These are phyloP conservation scores for Saccharomycopsis javanensis DNA, from an alignment of 805 yeast genomes.

Conservation along the genomic window DNA sequence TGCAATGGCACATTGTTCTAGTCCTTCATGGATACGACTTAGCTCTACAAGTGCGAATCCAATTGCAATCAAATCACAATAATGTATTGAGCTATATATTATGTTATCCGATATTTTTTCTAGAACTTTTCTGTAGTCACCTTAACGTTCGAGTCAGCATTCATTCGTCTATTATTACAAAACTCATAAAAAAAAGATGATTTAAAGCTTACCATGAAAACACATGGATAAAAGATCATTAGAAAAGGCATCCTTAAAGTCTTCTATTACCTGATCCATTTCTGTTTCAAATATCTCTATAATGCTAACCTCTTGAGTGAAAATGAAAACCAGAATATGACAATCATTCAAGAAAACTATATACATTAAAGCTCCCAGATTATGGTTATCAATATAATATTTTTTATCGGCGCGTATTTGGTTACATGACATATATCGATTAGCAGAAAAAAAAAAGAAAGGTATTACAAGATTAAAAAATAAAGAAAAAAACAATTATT, in stretches of 20 bases:
- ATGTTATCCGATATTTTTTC: constrained; percentile 1
- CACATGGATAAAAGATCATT: constrained; percentile 1
- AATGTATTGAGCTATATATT: constrained; percentile 7
- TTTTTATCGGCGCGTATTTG: not conserved
- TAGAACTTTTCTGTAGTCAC: constrained; percentile 3
- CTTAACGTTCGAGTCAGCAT: constrained; percentile 1
- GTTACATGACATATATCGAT: not conserved
- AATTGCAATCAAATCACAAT: constrained; percentile 7
- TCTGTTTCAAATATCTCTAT: not conserved
- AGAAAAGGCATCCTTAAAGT: not conserved
- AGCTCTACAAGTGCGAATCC: constrained; percentile 8
- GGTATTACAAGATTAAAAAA: too few species aligned
- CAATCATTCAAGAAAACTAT: too few species aligned
- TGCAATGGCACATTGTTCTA: constrained; percentile 11
- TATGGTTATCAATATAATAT: not conserved
- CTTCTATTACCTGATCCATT: not conserved
- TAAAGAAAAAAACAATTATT: too few species aligned
- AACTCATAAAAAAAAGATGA: not conserved
- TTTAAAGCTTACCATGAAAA: constrained; percentile 1
- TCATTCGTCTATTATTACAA: not conserved
- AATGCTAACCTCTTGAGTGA: too few species aligned
- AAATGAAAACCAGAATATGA: not conserved
- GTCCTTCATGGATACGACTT: constrained; percentile 4
- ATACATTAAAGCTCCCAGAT: too few species aligned
- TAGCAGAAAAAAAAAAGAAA: not conserved